Evolutionary conservation across 192 early-diverging fungal species (phyloP), one percentile per base, ranked within the genome.

Genomic region (Endogone sp.): DNA sequence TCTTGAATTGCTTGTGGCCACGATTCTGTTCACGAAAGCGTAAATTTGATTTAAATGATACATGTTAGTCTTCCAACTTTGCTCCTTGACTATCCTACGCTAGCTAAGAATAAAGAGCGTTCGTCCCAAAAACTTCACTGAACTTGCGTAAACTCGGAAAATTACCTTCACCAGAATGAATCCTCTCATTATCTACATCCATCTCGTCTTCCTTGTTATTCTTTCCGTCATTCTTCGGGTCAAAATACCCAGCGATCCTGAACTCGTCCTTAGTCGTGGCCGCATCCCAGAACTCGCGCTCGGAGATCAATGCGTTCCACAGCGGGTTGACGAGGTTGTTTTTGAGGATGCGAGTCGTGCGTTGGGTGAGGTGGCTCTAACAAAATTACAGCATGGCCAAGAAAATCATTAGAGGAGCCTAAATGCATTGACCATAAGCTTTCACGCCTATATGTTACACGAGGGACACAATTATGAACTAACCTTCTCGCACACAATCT

Each of bases 401-500:
- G 28, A 29, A n/a, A 4, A 29, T 65, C 63, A 55, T 31, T 44
- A 69, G 56, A n/a, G n/a, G n/a, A n/a, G n/a, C n/a, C n/a, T n/a
- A n/a, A n/a, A n/a, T n/a, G n/a, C n/a, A n/a, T n/a, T n/a, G n/a
- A n/a, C n/a, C n/a, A n/a, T n/a, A n/a, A n/a, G n/a, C n/a, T n/a
- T n/a, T n/a, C n/a, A n/a, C n/a, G n/a, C n/a, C n/a, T n/a, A n/a
- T n/a, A n/a, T n/a, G n/a, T n/a, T n/a, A n/a, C n/a, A n/a, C n/a
- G n/a, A n/a, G n/a, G n/a, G n/a, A n/a, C n/a, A n/a, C n/a, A n/a
- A n/a, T n/a, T n/a, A n/a, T n/a, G 4, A 60, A 66, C 29, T 23
- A 61, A 80, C 85, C 72, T 93, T 94, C 69, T 95, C 93, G 4
- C 88, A 79, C 0, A 99, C 87, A n/a, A 99, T 71, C 73, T 99